phyloP scores from a whole-genome alignment of 208 protist genomes.

The Leishmania braziliensis region DNA sequence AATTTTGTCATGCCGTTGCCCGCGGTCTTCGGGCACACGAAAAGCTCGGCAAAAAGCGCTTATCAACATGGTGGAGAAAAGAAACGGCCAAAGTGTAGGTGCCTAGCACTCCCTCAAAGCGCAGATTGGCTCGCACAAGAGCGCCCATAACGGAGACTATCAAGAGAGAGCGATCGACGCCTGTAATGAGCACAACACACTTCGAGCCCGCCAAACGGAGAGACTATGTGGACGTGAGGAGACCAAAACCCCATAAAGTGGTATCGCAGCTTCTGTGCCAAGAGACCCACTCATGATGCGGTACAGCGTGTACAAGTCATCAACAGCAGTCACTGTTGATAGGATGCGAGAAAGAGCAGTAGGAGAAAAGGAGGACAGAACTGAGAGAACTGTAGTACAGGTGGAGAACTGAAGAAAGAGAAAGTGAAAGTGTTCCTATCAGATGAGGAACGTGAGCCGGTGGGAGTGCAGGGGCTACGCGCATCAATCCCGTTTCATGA shows the following conservation, averaged over 20 bases:
- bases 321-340: no score
- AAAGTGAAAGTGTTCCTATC: no score
- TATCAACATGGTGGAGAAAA: slow-evolving; percentile 77
- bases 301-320: no score
- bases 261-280: no score
- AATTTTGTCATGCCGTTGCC: slow-evolving; percentile 84
- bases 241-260: no score
- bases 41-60: slow-evolving; percentile 49
- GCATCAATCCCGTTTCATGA: neutral
- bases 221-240: neutral
- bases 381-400: no score
- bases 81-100: slow-evolving; percentile 44
- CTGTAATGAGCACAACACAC: slow-evolving; percentile 55
- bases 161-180: slow-evolving; percentile 50
- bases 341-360: no score
- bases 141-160: slow-evolving; percentile 39
- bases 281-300: no score
- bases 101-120: slow-evolving; percentile 34
- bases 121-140: slow-evolving; percentile 31
- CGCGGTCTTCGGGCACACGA: slow-evolving; percentile 57
- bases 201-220: slow-evolving; percentile 15
- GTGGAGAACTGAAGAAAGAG: no score
- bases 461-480: neutral
- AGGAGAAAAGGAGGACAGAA: no score
- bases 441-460: no score